Evolutionary conservation across 169 alveolate species (phyloP), one percentile per base, ranked within the genome.

Genomic region (Ichthyophthirius multifiliis): DNA sequence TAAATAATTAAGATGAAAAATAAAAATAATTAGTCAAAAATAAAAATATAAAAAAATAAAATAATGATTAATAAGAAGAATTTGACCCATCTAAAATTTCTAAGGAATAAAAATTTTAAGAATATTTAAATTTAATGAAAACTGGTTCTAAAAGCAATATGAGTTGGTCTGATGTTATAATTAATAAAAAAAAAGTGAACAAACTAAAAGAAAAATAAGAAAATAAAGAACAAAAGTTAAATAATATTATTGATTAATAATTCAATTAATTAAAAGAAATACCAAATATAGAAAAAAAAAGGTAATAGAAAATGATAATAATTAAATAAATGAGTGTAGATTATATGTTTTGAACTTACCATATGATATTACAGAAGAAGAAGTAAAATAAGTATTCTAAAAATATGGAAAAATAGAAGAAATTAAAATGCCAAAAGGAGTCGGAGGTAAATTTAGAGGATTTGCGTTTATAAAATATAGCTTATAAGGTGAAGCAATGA

Each of bases 261-360:
- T 30, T n/a, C 37, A 67, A 43, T 1, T 23, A 44, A 13, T 10
- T 20, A 18, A 81, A 73, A 35, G 47, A 44, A 73, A 47, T 16
- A n/a, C 0, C 9, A 78, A 83, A 76, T 71, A 73, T 41, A 86
- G 62, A 34, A 84, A 80, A 27, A 78, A 74, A 62, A 73, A 81
- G 67, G 73, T 79, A 16, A 88, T 83, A 62, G 75, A 65, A 6
- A 86, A 75, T 43, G 71, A 79, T 32, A 65, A 65, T 27, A 41
- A 67, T 23, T 83, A 87, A 74, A 48, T 87, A 6, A 91, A 93
- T 67, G 82, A 84, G 64, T 62, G 81, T 32, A 84, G 94, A 64
- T 71, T 93, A 23, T 87, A 85, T 77, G 75, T 89, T 15, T 83
- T 93, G 82, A 94, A 94, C 76, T 83, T 94, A 0, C 94, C 96